Percentiles rank a stretch among this genome's conserved stretches.
Conservation (phyloP, 2,329 filamentous ascomycete genomes). For the Neofusicoccum parvum region DNA sequence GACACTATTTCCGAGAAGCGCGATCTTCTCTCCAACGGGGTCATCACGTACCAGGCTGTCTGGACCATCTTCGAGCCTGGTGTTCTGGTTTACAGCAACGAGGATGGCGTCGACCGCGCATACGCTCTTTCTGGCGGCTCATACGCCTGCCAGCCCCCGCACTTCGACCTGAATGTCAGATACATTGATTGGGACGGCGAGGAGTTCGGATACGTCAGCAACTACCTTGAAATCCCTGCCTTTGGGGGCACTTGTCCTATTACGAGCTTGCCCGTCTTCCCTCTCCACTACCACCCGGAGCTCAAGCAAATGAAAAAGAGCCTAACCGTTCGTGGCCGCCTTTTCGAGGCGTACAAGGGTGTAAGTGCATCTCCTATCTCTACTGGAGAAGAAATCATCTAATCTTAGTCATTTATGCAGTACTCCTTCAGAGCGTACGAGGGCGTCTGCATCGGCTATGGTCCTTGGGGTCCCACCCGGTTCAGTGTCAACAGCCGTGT, state of each 20-base stretch:
- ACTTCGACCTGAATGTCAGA: slow-evolving; percentile 24
- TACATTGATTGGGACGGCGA: slow-evolving; percentile 33
- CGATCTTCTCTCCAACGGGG: slow-evolving; percentile 26
- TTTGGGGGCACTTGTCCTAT: slow-evolving; percentile 44
- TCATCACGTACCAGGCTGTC: slow-evolving; percentile 24
- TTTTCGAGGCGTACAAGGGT: slow-evolving; percentile 49
- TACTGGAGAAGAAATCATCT: neutral
- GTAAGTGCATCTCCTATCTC: neutral
- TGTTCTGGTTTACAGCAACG: slow-evolving; percentile 23
- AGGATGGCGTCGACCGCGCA: slow-evolving; percentile 24
- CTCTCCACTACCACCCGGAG: slow-evolving; percentile 42
- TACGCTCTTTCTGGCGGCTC: slow-evolving; percentile 23
- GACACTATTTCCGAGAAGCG: slow-evolving; percentile 24
- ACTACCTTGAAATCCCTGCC: slow-evolving; percentile 23
- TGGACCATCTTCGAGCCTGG: slow-evolving; percentile 30
- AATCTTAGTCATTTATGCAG: neutral
- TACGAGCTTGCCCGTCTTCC: slow-evolving; percentile 40
- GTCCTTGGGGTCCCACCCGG: slow-evolving; percentile 23
- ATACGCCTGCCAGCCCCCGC: slow-evolving; percentile 23
- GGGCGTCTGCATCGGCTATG: slow-evolving; percentile 24
- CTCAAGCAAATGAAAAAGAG: slow-evolving; percentile 35
- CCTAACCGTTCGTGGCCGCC: slow-evolving; percentile 46
- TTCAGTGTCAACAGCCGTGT: slow-evolving; percentile 42
- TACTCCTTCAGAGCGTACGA: slow-evolving; percentile 27
- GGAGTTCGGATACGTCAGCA: slow-evolving; percentile 28